Conservation (phyloP, 1,284 basidiomycete genomes). For the Naganishia albida region DNA sequence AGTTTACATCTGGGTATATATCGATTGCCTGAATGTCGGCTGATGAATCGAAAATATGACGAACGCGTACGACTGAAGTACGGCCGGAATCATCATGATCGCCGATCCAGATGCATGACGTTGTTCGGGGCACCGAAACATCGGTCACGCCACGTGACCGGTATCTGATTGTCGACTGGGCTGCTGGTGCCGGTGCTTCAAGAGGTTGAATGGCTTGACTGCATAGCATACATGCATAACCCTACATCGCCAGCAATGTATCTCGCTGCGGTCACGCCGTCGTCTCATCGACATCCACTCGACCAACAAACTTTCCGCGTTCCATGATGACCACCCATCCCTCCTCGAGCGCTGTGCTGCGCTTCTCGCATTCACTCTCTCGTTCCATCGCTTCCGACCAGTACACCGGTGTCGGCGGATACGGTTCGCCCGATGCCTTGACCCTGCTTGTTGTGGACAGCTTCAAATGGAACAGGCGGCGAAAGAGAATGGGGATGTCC, state of each 20-base stretch:
- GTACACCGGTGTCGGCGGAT: conserved; percentile 1
- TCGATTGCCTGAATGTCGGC: too few relatives aligned
- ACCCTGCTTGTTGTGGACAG: not conserved
- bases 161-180: too few relatives aligned
- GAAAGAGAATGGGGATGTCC: conserved; percentile 22
- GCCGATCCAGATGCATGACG: too few relatives aligned
- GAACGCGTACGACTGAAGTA: too few relatives aligned
- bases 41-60: too few relatives aligned
- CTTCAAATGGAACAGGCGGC: not conserved
- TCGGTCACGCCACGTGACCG: not conserved
- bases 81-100: too few relatives aligned
- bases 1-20: too few relatives aligned
- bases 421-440: not conserved
- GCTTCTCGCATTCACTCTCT: not conserved
- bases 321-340: conserved; percentile 10
- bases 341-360: not conserved
- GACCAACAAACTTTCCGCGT: conserved; percentile 11
- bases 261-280: not conserved
- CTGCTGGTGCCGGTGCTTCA: too few relatives aligned
- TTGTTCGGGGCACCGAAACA: too few relatives aligned
- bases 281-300: conserved; percentile 23
- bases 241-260: too few relatives aligned
- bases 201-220: too few relatives aligned
- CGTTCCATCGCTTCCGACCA: conserved; percentile 18
- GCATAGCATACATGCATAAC: too few relatives aligned